A percentile compares a stretch with the other conserved stretches of the same genome.
phyloP scores from a whole-genome alignment of 78 protist species.

The Dictyostelium intermedium region DNA sequence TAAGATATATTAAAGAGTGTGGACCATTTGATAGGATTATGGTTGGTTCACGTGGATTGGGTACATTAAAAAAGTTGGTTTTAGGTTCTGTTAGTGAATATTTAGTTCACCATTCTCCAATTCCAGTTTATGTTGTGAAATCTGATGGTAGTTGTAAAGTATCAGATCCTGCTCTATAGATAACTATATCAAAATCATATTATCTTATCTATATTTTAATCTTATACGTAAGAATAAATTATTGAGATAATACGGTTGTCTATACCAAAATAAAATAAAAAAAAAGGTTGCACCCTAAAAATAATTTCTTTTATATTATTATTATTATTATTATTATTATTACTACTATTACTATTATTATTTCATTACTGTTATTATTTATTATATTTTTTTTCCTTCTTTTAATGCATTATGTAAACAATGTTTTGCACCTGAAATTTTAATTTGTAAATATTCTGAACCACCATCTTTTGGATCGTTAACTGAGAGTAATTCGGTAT shows the following conservation, averaged over 20 bases:
- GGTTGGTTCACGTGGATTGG: conserved; percentile 56
- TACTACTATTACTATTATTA: background rate
- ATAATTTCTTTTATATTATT: background rate
- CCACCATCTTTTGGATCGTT: conserved; percentile 70
- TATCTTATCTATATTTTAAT: too few relatives aligned
- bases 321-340: background rate
- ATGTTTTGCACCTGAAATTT: conserved; percentile 63
- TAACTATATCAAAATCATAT: background rate
- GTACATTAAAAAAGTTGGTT: conserved; percentile 18
- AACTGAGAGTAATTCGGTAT: background rate
- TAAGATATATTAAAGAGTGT: conserved; percentile 19
- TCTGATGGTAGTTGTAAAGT: background rate
- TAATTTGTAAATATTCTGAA: conserved; percentile 46
- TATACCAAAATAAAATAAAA: too few relatives aligned
- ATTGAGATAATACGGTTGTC: too few relatives aligned
- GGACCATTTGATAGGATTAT: conserved; percentile 44
- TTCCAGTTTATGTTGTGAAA: conserved; percentile 61
- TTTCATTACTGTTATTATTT: background rate
- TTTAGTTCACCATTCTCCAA: conserved; percentile 53
- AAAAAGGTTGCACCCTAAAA: too few relatives aligned
- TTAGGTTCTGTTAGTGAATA: conserved; percentile 60
- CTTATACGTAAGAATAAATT: too few relatives aligned
- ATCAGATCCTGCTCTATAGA: background rate
- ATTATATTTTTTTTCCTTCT: conserved; percentile 41
- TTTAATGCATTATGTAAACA: conserved; percentile 38